Evolutionary conservation across 257 asterid species (phyloP), one percentile per base, ranked within the genome.

Genomic region (Paraleonurus japonicus): DNA sequence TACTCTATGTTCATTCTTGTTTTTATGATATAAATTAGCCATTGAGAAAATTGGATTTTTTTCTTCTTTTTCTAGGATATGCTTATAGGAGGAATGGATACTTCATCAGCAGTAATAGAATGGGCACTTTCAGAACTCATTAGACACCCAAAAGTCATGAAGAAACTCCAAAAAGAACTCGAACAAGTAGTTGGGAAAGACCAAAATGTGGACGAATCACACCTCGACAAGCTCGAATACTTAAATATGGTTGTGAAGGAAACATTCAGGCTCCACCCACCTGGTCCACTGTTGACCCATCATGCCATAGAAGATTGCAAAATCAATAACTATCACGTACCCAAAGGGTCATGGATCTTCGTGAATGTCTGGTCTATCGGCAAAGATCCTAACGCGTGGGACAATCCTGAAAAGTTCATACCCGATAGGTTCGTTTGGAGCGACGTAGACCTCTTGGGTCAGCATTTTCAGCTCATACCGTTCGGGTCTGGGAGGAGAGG

Each of bases 401-500:
- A 10, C 6, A 69, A 76, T 11, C 77, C 81, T 0, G 76, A 81
- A 12, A 54, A 47, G 20, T 81, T 81, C 63, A 2, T 2, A 1
- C 85, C 80, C 0, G 82, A 81, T 53, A 69, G 85, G 37, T 81
- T 81, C 32, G 0, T 37, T 8, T 71, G 58, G 12, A 57, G 53
- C 23, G 22, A 59, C 35, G 22, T 80, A 0, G 85, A 73, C 23
- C 37, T 67, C 0, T 20, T 39, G 2, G 84, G 84, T 8, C 63
- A 65, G 1, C 45, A 76, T 76, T 76, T 80, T 23, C 26, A 77
- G 60, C 75, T 80, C 11, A 33, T 76, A 39, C 85, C 80, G n/a
- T 80, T 81, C 13, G 82, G 85, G 28, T 65, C 85, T 0, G 85
- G 78, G 1, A 45, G 85, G 15, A 70, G 84, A 64, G 65, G 82